phyloP scores from a whole-genome alignment of 2,329 filamentous ascomycete species.

The Leptographium wingfieldii region DNA sequence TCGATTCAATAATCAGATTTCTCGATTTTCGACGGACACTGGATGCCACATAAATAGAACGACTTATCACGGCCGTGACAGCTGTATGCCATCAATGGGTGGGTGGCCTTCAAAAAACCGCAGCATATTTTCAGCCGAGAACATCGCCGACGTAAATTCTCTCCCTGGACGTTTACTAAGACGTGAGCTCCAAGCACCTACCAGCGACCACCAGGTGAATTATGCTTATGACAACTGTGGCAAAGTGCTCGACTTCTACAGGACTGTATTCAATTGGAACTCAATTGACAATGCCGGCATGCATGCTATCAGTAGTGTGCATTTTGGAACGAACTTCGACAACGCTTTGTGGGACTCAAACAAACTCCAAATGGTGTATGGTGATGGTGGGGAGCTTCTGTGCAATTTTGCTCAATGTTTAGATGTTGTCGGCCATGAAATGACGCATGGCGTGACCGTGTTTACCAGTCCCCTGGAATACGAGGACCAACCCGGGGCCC shows the following conservation, averaged over 20 bases:
- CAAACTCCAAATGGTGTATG: conserved; percentile 40
- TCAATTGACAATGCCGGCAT: conserved; percentile 39
- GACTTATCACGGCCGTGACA: neutral
- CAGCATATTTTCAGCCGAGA: conserved; percentile 25
- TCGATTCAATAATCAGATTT: too few relatives aligned
- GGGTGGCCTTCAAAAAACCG: neutral
- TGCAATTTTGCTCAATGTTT: conserved; percentile 37
- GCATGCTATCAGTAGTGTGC: conserved; percentile 38
- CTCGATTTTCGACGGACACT: neutral
- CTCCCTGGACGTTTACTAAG: conserved; percentile 32
- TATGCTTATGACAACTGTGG: conserved; percentile 38
- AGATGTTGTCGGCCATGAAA: conserved; percentile 45
- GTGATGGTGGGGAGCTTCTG: conserved; percentile 39
- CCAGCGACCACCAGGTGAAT: conserved; percentile 31
- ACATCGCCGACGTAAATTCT: conserved; percentile 21
- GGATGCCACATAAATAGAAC: neutral
- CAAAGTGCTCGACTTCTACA: conserved; percentile 36
- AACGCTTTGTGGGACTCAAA: conserved; percentile 43
- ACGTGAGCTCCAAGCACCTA: conserved; percentile 27
- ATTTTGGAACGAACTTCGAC: conserved; percentile 35
- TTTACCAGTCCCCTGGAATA: conserved; percentile 38
- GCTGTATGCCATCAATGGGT: neutral
- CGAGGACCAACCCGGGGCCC: conserved; percentile 36
- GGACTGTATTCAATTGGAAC: conserved; percentile 34
- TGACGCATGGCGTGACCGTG: conserved; percentile 42